Base-by-base conservation (phyloP, 345 rosid species). In the Ceriops decandra region DNA sequence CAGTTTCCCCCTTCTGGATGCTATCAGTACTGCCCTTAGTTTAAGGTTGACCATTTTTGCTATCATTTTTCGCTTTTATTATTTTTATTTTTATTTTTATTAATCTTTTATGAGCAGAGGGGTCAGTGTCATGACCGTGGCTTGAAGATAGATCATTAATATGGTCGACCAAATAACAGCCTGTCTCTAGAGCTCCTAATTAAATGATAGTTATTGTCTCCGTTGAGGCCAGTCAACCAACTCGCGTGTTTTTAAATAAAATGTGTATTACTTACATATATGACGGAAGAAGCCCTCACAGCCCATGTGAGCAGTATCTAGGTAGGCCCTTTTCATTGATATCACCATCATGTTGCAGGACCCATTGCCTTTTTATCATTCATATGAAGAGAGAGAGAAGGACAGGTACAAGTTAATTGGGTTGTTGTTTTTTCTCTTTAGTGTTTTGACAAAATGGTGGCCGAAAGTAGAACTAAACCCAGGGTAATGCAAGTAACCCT, bases 231-330 rank as follows among this genome's bases (percentile, higher is more conserved):
- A 57, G 64, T 77, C 77, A 69, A 63, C 67, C 49, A 62, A 67
- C 69, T 51, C 36, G 17, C 16, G 47, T 22, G 16, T 31, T 11
- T 42, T 24, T 38, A 67, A 68, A 57, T 53, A 51, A 71, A 68
- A 21, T 58, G 31, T 17, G 42, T 16, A 57, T 53, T 62, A 27
- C 17, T 53, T 62, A 27, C 17, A 28, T 26, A 57, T 65, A 17
- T 69, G 79, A 38, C 54, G 71, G 47, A 56, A 38, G 73, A 77
- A 73, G 69, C 74, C 69, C 66, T 68, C 66, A 63, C 82, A 81
- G 2, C 74, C 85, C 84, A 82, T 81, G 86, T 82, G 82, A 49
- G n/a, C 21, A 47, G 67, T 62, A 65, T 65, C 74, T 46, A 6
- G 35, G 71, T 66, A 69, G 75, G 83, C 46, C 74, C 82, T 57